These are phyloP conservation scores for Vanrija sp. DNA, from an alignment of 1,284 basidiomycete genomes.

Conservation along the genomic window DNA sequence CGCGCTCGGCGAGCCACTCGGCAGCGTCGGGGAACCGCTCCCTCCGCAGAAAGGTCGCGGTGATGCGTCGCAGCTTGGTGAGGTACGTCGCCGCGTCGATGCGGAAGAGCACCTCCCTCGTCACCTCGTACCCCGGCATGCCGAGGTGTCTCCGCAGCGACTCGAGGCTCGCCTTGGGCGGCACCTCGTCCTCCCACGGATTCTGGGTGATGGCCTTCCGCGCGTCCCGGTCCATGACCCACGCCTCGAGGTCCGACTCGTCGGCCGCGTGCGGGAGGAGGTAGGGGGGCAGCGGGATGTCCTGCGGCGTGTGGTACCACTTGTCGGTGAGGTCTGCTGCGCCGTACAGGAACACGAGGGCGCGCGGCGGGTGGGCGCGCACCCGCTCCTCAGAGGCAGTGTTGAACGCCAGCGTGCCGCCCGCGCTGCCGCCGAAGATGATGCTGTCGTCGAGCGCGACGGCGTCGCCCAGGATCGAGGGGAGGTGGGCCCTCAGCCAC, in stretches of 20 bases:
- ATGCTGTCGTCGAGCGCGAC: conserved; percentile 8
- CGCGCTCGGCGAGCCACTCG: background rate
- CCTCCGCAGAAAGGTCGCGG: background rate
- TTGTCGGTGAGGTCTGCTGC: background rate
- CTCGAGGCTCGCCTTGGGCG: background rate
- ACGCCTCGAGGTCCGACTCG: conserved; percentile 20
- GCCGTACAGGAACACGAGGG: conserved; percentile 4
- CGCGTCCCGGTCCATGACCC: conserved; percentile 5
- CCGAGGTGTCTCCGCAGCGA: background rate
- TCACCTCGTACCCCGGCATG: conserved; percentile 9
- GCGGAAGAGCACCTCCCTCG: conserved; percentile 1
- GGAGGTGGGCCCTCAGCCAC: conserved; percentile 21
- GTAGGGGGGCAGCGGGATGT: background rate
- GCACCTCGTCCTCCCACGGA: background rate
- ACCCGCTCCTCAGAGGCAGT: background rate
- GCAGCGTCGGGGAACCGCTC: background rate
- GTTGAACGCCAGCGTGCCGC: conserved; percentile 17
- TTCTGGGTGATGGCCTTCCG: conserved; percentile 3
- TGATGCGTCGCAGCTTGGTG: background rate
- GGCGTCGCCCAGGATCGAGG: conserved; percentile 14
- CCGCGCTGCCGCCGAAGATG: conserved; percentile 28
- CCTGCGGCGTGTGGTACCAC: background rate
- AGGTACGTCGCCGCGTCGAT: conserved; percentile 4
- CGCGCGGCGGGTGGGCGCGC: background rate
- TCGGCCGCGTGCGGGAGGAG: conserved; percentile 1